phyloP scores from a whole-genome alignment of 2,329 filamentous ascomycete genomes.

The Alternaria solani region DNA sequence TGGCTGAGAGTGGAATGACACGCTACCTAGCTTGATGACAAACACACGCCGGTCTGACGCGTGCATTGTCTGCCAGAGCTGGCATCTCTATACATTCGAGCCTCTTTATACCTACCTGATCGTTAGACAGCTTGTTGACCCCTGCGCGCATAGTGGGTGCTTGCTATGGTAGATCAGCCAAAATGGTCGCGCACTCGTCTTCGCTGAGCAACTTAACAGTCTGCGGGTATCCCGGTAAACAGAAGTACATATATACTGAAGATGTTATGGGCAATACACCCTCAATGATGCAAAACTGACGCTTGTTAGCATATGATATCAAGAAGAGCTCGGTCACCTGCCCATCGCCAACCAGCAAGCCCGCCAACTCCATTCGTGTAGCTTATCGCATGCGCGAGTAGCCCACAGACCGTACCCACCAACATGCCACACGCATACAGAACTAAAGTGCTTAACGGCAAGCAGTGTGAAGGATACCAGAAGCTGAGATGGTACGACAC shows the following conservation, averaged over 20 bases:
- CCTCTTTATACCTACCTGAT: background rate
- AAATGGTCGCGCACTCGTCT: slow-evolving; percentile 25
- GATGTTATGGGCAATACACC: slow-evolving; percentile 31
- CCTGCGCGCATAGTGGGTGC: slow-evolving; percentile 30
- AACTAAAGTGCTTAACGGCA: slow-evolving; percentile 63
- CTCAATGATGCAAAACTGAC: slow-evolving; percentile 35
- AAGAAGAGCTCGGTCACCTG: slow-evolving; percentile 7
- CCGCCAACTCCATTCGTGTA: slow-evolving; percentile 66
- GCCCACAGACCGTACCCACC: slow-evolving; percentile 65
- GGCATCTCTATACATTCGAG: background rate
- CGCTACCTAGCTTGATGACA: background rate
- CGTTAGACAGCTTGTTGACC: background rate
- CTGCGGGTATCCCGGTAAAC: slow-evolving; percentile 32
- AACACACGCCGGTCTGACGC: background rate
- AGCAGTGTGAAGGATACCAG: slow-evolving; percentile 66
- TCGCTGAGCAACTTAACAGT: slow-evolving; percentile 28
- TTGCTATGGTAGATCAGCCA: slow-evolving; percentile 28
- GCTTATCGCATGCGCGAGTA: slow-evolving; percentile 64
- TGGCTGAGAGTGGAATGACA: background rate
- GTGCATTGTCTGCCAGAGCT: background rate
- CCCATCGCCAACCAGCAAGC: slow-evolving; percentile 45
- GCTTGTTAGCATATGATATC: background rate
- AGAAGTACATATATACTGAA: slow-evolving; percentile 26
- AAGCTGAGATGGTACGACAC: slow-evolving; percentile 50
- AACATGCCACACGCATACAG: slow-evolving; percentile 66